A percentile compares a stretch with the other conserved stretches of the same genome.
Evolutionary conservation across 441 rosid genomes (phyloP).

Genomic region (Arabidopsis hybrid): DNA sequence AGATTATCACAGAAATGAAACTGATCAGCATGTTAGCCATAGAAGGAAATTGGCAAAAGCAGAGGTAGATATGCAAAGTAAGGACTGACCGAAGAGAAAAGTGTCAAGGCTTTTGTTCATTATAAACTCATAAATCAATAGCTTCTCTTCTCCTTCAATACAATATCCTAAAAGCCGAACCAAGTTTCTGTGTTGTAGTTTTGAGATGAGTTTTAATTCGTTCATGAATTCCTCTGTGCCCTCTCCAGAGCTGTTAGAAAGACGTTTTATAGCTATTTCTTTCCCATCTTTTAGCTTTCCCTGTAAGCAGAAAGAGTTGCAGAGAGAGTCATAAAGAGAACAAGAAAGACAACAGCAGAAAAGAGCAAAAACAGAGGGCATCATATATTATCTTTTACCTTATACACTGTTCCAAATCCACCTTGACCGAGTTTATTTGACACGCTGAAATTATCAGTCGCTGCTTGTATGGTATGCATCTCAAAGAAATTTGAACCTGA

Average conservation of each 20-base stretch:
- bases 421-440: slow-evolving; percentile 41
- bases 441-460: slow-evolving; percentile 27
- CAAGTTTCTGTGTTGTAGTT: slow-evolving; percentile 62
- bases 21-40: slow-evolving; percentile 1
- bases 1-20: slow-evolving; percentile 12
- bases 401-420: slow-evolving; percentile 43
- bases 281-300: slow-evolving; percentile 34
- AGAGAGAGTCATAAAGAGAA: slow-evolving; percentile 1
- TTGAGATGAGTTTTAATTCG: slow-evolving; percentile 53
- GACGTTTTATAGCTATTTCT: slow-evolving; percentile 45
- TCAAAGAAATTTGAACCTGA: slow-evolving; percentile 28
- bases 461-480: slow-evolving; percentile 31
- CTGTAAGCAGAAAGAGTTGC: slow-evolving; percentile 17
- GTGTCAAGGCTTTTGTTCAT: slow-evolving; percentile 49
- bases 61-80: neutral
- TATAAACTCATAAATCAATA: no score
- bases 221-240: slow-evolving; percentile 49
- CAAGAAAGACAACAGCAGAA: neutral
- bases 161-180: slow-evolving; percentile 46
- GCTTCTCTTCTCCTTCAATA: no score
- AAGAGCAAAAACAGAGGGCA: neutral
- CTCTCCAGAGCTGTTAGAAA: slow-evolving; percentile 43
- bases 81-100: slow-evolving; percentile 33
- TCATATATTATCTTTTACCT: slow-evolving; percentile 17
- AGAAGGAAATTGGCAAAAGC: neutral